Conservation (phyloP, 2,329 filamentous ascomycete genomes). For the Cladosporium velox region DNA sequence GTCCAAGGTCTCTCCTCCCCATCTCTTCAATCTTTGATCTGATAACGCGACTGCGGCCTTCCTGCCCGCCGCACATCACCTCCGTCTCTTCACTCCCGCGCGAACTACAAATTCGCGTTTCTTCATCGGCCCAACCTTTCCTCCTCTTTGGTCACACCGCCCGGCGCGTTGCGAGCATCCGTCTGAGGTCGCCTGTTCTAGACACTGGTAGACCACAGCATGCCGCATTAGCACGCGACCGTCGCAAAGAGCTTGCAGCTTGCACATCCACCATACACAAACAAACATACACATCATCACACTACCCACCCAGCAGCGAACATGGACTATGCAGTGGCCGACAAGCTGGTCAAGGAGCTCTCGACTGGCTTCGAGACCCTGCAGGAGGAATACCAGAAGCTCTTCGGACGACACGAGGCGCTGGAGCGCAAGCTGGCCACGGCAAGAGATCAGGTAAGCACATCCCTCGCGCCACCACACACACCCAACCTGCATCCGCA, state of each 20-base stretch:
- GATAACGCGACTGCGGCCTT: not conserved
- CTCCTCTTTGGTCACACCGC: not conserved
- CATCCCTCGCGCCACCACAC: not conserved
- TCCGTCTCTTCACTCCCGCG: conserved; percentile 15
- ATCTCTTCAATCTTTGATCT: not conserved
- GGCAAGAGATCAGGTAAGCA: conserved; percentile 51
- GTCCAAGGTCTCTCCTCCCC: not conserved
- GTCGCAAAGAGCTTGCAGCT: conserved; percentile 7
- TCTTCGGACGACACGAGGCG: conserved; percentile 47
- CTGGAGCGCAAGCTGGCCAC: conserved; percentile 51
- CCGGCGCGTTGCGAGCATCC: not conserved
- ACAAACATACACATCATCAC: not conserved
- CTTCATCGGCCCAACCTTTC: not conserved
- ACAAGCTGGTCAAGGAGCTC: conserved; percentile 43
- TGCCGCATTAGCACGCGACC: conserved; percentile 12
- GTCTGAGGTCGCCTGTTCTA: not conserved
- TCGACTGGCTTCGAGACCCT: conserved; percentile 49
- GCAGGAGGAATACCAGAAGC: conserved; percentile 49
- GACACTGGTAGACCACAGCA: conserved; percentile 16
- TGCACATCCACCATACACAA: conserved; percentile 2
- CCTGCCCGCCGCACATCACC: conserved; percentile 8
- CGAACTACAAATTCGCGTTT: conserved; percentile 14
- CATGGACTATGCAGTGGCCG: conserved; percentile 14
- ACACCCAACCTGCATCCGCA: conserved; percentile 10
- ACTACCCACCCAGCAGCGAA: not conserved